phyloP scores from a whole-genome alignment of 495 filamentous ascomycete species.

The Venustampulla echinocandica region DNA sequence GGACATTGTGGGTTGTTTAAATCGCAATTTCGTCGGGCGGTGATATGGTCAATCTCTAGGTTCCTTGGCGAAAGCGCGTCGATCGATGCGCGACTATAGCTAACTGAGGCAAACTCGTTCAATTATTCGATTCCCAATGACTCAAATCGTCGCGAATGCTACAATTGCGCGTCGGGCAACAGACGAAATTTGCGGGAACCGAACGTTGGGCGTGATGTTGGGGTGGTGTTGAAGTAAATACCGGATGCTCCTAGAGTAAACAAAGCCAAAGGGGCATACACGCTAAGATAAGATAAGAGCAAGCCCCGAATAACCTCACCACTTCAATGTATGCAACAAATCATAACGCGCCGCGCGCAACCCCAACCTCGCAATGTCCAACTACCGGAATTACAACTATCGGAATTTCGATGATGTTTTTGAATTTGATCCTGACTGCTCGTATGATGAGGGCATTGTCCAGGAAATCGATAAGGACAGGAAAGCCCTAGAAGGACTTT shows the following conservation, averaged over 20 bases:
- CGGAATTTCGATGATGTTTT: constrained; percentile 56
- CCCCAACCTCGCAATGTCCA: too few relatives aligned
- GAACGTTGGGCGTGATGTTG: not conserved
- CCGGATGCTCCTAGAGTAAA: not conserved
- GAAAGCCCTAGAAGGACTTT: constrained; percentile 56
- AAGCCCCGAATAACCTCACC: not conserved
- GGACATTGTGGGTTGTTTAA: constrained; percentile 11
- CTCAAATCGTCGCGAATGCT: not conserved
- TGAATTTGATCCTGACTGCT: constrained; percentile 49
- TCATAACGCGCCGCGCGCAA: too few relatives aligned
- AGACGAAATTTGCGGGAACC: not conserved
- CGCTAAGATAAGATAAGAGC: constrained; percentile 6
- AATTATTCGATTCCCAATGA: not conserved
- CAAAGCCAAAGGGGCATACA: not conserved
- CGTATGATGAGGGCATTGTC: constrained; percentile 48
- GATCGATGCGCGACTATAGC: not conserved
- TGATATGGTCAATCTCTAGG: too few relatives aligned
- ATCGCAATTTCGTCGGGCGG: too few relatives aligned
- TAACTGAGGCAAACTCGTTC: too few relatives aligned
- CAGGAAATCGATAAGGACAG: constrained; percentile 54
- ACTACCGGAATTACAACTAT: constrained; percentile 36
- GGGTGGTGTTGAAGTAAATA: constrained; percentile 1
- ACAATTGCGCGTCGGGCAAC: constrained; percentile 3
- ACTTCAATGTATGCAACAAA: too few relatives aligned
- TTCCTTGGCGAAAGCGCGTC: not conserved